phyloP scores from a whole-genome alignment of 768 basidiomycete genomes.

The Hericium coralloides region DNA sequence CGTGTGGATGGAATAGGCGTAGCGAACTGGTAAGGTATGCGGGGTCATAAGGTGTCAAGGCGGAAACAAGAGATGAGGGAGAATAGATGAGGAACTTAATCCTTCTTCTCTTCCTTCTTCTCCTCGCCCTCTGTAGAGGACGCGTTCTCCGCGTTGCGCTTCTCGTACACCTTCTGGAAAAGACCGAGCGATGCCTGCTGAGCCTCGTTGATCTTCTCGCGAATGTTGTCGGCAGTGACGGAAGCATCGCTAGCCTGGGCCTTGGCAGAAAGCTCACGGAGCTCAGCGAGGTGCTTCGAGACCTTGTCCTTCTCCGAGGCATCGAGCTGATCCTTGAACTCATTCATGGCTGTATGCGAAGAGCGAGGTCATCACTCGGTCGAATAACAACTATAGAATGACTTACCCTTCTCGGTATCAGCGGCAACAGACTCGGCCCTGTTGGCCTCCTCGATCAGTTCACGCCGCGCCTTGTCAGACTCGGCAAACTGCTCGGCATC shows the following conservation, averaged over 20 bases:
- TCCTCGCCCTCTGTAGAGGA: slow-evolving; percentile 24
- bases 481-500: slow-evolving; percentile 95
- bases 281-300: slow-evolving; percentile 73
- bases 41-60: not conserved
- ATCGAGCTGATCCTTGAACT: slow-evolving; percentile 97
- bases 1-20: slow-evolving; percentile 1
- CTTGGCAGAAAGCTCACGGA: slow-evolving; percentile 83
- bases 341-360: slow-evolving; percentile 63
- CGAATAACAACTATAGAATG: not conserved
- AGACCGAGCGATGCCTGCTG: slow-evolving; percentile 92
- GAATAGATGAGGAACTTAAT: slow-evolving; percentile 39
- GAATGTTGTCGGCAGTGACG: slow-evolving; percentile 79
- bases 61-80: not conserved
- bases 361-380: not conserved
- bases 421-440: slow-evolving; percentile 89
- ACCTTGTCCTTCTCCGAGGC: slow-evolving; percentile 92
- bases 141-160: slow-evolving; percentile 59
- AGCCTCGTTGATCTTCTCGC: slow-evolving; percentile 88
- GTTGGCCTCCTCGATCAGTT: slow-evolving; percentile 93
- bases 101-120: slow-evolving; percentile 70
- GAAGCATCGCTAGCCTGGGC: slow-evolving; percentile 80
- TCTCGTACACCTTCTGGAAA: slow-evolving; percentile 98
- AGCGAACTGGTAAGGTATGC: not conserved
- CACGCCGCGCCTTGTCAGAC: slow-evolving; percentile 79
- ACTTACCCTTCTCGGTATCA: slow-evolving; percentile 90